Base-by-base conservation (phyloP, 2,329 filamentous ascomycete genomes). In the Alternaria sp. region DNA sequence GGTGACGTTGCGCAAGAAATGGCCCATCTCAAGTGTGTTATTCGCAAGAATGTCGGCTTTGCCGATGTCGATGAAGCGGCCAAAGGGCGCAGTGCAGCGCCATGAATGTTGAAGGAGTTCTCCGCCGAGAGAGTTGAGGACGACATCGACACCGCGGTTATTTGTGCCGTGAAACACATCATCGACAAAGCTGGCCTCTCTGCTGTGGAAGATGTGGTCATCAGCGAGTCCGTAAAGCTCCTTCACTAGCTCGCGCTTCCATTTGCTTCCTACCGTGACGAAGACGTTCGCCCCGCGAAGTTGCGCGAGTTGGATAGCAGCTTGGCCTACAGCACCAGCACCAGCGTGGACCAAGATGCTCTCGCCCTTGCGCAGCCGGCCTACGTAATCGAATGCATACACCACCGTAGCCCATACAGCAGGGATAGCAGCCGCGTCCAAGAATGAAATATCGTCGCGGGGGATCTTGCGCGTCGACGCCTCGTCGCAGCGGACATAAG, bases 91-190 rank as follows among this genome's bases (percentile, higher is more conserved):
- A 10, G 77, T 34, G 50, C 62, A 65, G 5, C 68, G 52, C 72
- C 71, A 77, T 3, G 66, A 65, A 27, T 63, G 50, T 14, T 65
- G 55, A 5, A 79, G 65, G 2, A 66, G 40, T 18, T 73, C 62
- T 1, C 78, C 77, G 2, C 65, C 48, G 3, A 70, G 57, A 4
- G 69, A 71, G 59, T 80, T 80, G 41, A 80, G 60, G 10, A 79
- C 66, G 5, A 79, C 72, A 56, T 80, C 75, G 2, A 79, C 74
- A 14, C 78, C 78, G 4, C 57, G 40, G 20, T 63, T 65, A 0
- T 65, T 53, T 0, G 78, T 80, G 32, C 60, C 44, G 5, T 62
- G 44, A 48, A 57, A 50, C 4, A 80, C 55, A 5, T 54, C 74
- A 4, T 57, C 54, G 2, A 54, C 68, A 52, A 80, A 80, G 10